Base-by-base conservation (phyloP, 306 rosid species). In the Argentina anserina region DNA sequence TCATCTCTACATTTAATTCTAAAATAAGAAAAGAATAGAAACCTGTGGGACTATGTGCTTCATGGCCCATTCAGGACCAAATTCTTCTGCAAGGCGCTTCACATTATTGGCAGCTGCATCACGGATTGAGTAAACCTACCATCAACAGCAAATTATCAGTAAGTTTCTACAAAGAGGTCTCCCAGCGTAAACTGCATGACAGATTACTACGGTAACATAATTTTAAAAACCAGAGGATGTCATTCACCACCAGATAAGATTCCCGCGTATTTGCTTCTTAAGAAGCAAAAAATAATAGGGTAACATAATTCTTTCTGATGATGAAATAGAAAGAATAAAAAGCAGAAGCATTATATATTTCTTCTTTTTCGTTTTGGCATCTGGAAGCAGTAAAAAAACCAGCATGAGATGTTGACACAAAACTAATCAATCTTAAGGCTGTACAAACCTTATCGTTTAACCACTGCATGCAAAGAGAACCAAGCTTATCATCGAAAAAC, bases 401-500 rank as follows among this genome's bases (percentile, higher is more conserved):
- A n/a, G n/a, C n/a, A n/a, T n/a, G n/a, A n/a, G n/a, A n/a, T n/a
- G n/a, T n/a, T n/a, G n/a, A n/a, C n/a, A n/a, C n/a, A n/a, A n/a
- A 0, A 67, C 14, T 37, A 21, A 39, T 62, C 37, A 28, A 75
- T 20, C 53, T 46, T 42, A 28, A 33, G 42, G 63, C 80, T 70
- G 50, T 58, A 80, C 93, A 77, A 70, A 91, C 99, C 99, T 95
- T 95, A 74, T 95, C 99, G 80, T 90, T 89, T 75, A 95, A 82
- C 99, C 99, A 95, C 77, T 95, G 99, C 99, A 91, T 95, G 91
- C 99, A 95, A 79, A 95, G 99, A 52, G 91, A 83, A 53, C 99
- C 97, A 79, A 95, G 92, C 89, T 95, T 95, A 78, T 95, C 97
- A 49, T 95, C 96, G 10, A 95, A 95, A 82, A 95, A 95, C 25